Evolutionary conservation across 2,329 filamentous ascomycete species (phyloP).

Genomic region (Sordariomycetes sp.): DNA sequence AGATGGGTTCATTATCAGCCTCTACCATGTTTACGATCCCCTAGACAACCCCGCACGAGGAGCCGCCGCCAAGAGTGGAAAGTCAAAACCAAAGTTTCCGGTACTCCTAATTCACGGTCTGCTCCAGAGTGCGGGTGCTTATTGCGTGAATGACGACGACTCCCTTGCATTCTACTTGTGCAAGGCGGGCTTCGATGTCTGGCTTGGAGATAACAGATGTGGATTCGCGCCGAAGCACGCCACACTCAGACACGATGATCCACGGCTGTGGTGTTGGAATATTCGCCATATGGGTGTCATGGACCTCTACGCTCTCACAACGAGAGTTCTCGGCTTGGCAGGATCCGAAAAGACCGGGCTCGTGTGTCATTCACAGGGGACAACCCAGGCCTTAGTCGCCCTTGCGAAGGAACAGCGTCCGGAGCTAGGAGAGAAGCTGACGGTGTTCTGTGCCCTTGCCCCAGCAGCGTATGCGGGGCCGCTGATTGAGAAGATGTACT

Average conservation of each 20-base stretch:
- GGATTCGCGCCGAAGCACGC: constrained; percentile 70
- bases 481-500: constrained; percentile 74
- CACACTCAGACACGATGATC: constrained; percentile 58
- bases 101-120: constrained; percentile 81
- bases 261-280: constrained; percentile 95
- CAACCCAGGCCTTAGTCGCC: constrained; percentile 76
- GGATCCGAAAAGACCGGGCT: constrained; percentile 73
- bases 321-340: constrained; percentile 68
- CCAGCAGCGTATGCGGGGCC: constrained; percentile 85
- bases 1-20: constrained; percentile 78
- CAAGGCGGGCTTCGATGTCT: constrained; percentile 88
- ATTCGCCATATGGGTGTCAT: constrained; percentile 88
- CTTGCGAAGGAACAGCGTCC: constrained; percentile 83
- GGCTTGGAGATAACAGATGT: constrained; percentile 88
- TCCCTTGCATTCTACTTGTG: constrained; percentile 85
- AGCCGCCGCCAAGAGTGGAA: neutral
- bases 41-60: neutral
- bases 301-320: constrained; percentile 71
- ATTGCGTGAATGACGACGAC: constrained; percentile 80
- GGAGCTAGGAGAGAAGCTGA: constrained; percentile 68
- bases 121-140: constrained; percentile 77
- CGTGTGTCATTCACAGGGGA: constrained; percentile 82
- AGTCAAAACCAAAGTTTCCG: constrained; percentile 52
- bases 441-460: constrained; percentile 81
- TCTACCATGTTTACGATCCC: constrained; percentile 86